Percentiles rank a stretch among this genome's conserved stretches.
phyloP scores from a whole-genome alignment of 257 asterid species.

The Ocimum tenuiflorum region DNA sequence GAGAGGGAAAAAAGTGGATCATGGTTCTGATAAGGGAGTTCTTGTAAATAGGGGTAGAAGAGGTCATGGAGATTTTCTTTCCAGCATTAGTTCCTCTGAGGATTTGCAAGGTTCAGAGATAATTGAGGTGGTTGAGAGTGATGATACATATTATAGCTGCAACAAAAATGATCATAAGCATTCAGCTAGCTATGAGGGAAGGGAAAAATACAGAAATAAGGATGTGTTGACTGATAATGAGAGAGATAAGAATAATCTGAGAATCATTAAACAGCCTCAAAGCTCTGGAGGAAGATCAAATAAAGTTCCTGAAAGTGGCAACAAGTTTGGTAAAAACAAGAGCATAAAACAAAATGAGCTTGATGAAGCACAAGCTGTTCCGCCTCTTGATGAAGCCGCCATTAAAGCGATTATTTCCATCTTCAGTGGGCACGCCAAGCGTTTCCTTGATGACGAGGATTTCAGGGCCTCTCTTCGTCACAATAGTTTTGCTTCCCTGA shows the following conservation, averaged over 20 bases:
- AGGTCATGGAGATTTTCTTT: constrained; percentile 22
- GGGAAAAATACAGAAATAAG: not conserved
- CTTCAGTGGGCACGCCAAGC: constrained; percentile 41
- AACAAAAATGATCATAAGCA: constrained; percentile 25
- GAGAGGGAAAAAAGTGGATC: constrained; percentile 11
- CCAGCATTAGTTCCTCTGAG: constrained; percentile 21
- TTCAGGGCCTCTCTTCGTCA: constrained; percentile 58
- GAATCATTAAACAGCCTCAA: constrained; percentile 22
- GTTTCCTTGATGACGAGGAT: constrained; percentile 51
- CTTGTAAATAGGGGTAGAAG: constrained; percentile 15
- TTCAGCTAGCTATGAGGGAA: not conserved
- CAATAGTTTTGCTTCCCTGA: constrained; percentile 49
- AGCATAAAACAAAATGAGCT: constrained; percentile 26
- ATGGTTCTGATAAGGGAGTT: constrained; percentile 15
- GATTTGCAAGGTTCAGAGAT: constrained; percentile 25
- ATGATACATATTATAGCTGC: constrained; percentile 26
- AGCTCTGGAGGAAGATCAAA: constrained; percentile 12
- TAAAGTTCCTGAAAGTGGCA: not conserved
- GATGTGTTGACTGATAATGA: constrained; percentile 17
- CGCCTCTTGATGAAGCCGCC: constrained; percentile 71
- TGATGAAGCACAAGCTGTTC: constrained; percentile 35
- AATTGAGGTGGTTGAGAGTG: constrained; percentile 26
- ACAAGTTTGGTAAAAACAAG: constrained; percentile 21
- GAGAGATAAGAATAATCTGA: constrained; percentile 10
- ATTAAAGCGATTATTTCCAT: constrained; percentile 65